These are phyloP conservation scores for Aegilops sharonensis DNA, from an alignment of 176 grass and related monocot genomes.

Conservation along the genomic window DNA sequence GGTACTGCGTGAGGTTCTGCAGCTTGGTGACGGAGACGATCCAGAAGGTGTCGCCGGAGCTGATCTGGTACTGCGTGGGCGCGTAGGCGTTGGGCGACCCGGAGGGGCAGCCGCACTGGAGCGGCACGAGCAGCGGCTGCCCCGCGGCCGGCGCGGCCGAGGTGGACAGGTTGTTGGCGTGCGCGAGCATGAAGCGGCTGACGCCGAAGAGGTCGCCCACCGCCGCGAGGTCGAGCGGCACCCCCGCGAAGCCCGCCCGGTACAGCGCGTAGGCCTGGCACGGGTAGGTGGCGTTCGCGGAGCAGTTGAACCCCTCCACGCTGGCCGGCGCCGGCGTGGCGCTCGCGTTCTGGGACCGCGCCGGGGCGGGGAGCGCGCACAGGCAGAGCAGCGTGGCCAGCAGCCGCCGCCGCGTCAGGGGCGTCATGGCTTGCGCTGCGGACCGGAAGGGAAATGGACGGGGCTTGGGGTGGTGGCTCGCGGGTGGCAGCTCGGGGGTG, in stretches of 20 bases:
- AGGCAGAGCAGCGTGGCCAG: conserved; percentile 22
- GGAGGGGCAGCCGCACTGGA: conserved; percentile 58
- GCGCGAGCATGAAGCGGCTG: conserved; percentile 79
- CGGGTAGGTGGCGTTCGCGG: conserved; percentile 51
- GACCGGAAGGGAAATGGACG: neutral
- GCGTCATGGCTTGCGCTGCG: neutral
- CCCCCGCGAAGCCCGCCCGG: conserved; percentile 35
- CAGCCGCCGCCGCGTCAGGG: neutral
- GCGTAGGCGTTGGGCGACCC: conserved; percentile 52
- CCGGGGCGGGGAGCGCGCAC: conserved; percentile 13
- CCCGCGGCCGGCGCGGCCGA: conserved; percentile 27
- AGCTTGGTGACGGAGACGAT: conserved; percentile 66
- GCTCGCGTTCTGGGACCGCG: conserved; percentile 25
- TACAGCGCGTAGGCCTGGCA: conserved; percentile 91
- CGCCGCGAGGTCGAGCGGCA: conserved; percentile 41
- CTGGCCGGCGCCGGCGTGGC: conserved; percentile 30
- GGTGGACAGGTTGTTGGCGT: conserved; percentile 66
- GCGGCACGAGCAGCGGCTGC: conserved; percentile 77
- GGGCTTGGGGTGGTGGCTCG: neutral
- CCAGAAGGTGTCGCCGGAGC: conserved; percentile 60
- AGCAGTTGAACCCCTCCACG: conserved; percentile 69
- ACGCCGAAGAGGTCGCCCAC: conserved; percentile 64
- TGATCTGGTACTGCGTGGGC: conserved; percentile 65
- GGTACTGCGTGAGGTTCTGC: conserved; percentile 83
- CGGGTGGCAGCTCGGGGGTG: neutral